Base-by-base conservation (phyloP, 805 yeast genomes). In the Metschnikowia reukaufii region DNA sequence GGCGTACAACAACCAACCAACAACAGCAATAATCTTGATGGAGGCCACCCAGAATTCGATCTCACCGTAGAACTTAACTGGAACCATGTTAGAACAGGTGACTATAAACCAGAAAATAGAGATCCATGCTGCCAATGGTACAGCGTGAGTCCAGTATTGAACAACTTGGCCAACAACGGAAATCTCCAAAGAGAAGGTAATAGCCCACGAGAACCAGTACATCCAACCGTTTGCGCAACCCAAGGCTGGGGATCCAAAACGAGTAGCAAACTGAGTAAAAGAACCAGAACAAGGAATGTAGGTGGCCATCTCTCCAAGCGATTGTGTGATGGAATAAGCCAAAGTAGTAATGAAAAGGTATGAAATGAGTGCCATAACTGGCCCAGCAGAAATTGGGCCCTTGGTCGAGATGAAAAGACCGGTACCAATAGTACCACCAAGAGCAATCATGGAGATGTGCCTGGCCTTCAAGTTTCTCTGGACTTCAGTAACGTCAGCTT, bases 281-380 rank as follows among this genome's bases (percentile, higher is more conserved):
- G 88, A 82, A 45, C 83, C 83, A 4, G 84, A 70, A 35, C 83
- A 78, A 7, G 91, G 91, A 15, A 85, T 81, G 54, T 76, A 82
- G 8, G 90, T 84, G 42, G 90, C 89, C 91, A 86, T 83, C 64
- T 86, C 92, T 58, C 90, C 91, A 47, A 86, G 68, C 3, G 85
- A 77, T 61, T 84, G 90, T 17, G 87, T 81, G 42, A 85, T 86
- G 12, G 79, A 75, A 58, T 72, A 83, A 0, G 83, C 88, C 38
- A 86, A 59, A 1, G 84, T 63, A 31, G 85, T 88, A 76, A 84
- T 82, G 63, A 83, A 83, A 15, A 81, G 40, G 57, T 81, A 86
- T 2, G 88, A 77, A 39, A 86, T 80, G 21, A 86, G 65, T 4
- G 87, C 69, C 43, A 80, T 79, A 9, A 81, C 90, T 1, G 91